Evolutionary conservation across 2,329 filamentous ascomycete species (phyloP).

Genomic region (Aspergillus calidoustus): DNA sequence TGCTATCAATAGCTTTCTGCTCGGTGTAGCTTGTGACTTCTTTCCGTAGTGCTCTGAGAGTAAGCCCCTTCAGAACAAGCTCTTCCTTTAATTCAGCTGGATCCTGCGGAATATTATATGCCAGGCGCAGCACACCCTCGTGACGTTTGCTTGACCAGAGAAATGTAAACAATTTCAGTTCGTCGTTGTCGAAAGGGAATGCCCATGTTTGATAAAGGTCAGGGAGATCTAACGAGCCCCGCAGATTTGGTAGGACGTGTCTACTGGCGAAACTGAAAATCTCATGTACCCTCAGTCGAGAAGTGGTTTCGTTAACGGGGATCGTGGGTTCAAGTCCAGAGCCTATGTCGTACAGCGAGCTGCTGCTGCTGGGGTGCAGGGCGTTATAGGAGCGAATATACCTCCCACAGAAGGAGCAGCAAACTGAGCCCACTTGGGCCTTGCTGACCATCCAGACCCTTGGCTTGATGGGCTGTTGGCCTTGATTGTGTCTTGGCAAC

Average conservation of each 20-base stretch:
- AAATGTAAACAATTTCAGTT: neutral
- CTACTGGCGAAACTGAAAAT: neutral
- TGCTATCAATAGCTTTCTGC: neutral
- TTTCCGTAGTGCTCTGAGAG: neutral
- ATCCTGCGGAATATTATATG: neutral
- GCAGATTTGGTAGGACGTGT: neutral
- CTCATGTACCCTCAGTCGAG: neutral
- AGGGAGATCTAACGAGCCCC: neutral
- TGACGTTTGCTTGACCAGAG: constrained; percentile 2
- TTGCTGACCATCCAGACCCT: neutral
- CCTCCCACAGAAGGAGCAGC: neutral
- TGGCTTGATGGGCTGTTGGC: neutral
- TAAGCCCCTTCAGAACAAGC: neutral
- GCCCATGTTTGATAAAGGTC: neutral
- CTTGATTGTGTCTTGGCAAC: neutral
- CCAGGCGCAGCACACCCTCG: neutral
- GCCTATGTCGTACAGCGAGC: neutral
- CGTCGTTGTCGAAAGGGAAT: neutral
- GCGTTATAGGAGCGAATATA: neutral
- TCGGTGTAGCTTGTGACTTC: neutral
- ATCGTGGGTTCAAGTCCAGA: neutral
- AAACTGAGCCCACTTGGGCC: neutral
- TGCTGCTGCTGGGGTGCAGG: neutral
- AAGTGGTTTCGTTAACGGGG: neutral
- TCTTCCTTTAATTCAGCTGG: neutral